phyloP scores from a whole-genome alignment of 495 filamentous ascomycete genomes.

The Lepraria neglecta region DNA sequence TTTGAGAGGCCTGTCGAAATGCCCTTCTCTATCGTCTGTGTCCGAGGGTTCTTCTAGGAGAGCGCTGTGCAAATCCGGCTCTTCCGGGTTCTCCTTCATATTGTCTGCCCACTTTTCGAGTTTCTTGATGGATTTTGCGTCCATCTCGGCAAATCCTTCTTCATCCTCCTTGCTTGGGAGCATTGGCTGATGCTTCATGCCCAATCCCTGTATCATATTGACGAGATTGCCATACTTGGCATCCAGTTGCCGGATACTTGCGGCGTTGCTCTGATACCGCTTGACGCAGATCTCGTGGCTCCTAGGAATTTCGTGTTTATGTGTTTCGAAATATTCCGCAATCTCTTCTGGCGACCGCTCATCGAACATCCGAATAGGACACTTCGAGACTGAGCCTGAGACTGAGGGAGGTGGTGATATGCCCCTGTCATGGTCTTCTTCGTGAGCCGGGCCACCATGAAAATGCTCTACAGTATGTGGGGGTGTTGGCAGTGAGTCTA shows the following conservation, averaged over 20 bases:
- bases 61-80: conserved; percentile 21
- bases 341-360: conserved; percentile 88
- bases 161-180: conserved; percentile 57
- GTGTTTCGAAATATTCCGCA: conserved; percentile 78
- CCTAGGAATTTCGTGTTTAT: conserved; percentile 86
- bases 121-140: conserved; percentile 50
- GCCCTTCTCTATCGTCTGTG: conserved; percentile 41
- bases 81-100: conserved; percentile 31
- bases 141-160: conserved; percentile 37
- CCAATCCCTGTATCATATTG: conserved; percentile 83
- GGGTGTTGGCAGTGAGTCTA: conserved; percentile 30
- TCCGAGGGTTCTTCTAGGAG: conserved; percentile 37
- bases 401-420: conserved; percentile 47
- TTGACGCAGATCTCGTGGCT: conserved; percentile 87
- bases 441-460: conserved; percentile 40
- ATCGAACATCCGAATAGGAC: conserved; percentile 83
- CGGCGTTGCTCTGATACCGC: conserved; percentile 75
- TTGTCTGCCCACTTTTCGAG: conserved; percentile 75
- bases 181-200: conserved; percentile 74
- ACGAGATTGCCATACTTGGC: conserved; percentile 85
- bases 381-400: conserved; percentile 53
- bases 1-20: conserved; percentile 73
- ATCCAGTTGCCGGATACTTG: conserved; percentile 75
- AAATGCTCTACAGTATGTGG: conserved; percentile 14
- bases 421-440: conserved; percentile 38